Base-by-base conservation (phyloP, 768 basidiomycete genomes). In the Termitomyces sp. region DNA sequence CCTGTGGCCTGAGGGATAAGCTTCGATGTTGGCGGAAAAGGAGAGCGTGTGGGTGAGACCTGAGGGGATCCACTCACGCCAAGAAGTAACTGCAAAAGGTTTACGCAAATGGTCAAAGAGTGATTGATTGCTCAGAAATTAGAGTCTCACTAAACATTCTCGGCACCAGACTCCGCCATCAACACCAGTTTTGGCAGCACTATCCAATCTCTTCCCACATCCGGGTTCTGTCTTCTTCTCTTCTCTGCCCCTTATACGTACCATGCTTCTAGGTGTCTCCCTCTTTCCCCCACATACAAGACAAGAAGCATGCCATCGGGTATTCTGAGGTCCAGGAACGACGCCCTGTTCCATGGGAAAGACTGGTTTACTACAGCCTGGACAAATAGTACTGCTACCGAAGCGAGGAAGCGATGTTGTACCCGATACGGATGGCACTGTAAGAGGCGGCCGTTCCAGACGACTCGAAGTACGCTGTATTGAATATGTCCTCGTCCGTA, bases 261-360 rank as follows among this genome's bases (percentile, higher is more conserved):
- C 69, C 38, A 70, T 67, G 11, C 64, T 62, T 8, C 72, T 70
- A 3, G 67, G 59, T 0, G 70, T 66, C 53, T 71, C 74, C 66
- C 80, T 86, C 67, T 83, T 89, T 0, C 91, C 91, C 1, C 91
- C 91, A 64, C 91, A 94, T 6, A 91, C 78, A 49, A 94, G 76
- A 68, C 91, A 94, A 40, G 77, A 66, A 7, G 79, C 75, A 68
- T 94, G 91, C 91, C 91, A 94, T 60, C 81, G 80, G 33, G 86
- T 85, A 37, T 87, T 87, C 58, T 89, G 86, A 23, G 91, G 91
- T 5, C 91, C 91, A 28, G 89, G 86, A 40, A 94, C 87, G 31
- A 93, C 90, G 9, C 91, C 91, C 56, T 81, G 77, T 64, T 93
- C 91, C 90, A 94, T 92, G 1, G 81, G 81, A 15, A 88, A 89